These are phyloP conservation scores for Dendrobium officinale DNA, from an alignment of 106 monocot species.

Conservation along the genomic window DNA sequence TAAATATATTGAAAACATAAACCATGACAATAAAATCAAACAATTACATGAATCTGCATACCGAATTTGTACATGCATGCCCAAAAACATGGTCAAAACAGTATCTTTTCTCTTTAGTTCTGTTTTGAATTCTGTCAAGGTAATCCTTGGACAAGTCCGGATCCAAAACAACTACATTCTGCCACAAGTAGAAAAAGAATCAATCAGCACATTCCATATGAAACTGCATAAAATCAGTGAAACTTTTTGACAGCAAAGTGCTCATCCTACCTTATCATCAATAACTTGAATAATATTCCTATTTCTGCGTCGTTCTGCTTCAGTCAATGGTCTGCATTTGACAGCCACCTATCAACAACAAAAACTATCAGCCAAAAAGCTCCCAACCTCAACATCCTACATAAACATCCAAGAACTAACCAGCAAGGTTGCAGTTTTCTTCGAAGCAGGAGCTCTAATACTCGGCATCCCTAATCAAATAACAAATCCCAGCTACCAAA, in stretches of 20 bases:
- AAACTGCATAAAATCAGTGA: background rate
- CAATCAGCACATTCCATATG: background rate
- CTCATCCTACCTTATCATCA: conserved; percentile 67
- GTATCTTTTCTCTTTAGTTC: conserved; percentile 92
- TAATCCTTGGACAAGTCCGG: conserved; percentile 96
- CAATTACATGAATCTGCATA: conserved; percentile 11
- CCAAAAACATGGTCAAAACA: conserved; percentile 91
- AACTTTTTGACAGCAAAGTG: background rate
- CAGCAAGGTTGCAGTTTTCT: conserved; percentile 79
- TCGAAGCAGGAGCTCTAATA: conserved; percentile 80
- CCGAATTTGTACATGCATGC: conserved; percentile 65
- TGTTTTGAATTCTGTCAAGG: conserved; percentile 82
- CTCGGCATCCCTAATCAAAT: conserved; percentile 49
- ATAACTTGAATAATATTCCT: conserved; percentile 87
- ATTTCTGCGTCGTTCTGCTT: conserved; percentile 35
- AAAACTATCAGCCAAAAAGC: conserved; percentile 5
- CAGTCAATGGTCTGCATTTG: conserved; percentile 84
- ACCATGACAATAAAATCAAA: background rate
- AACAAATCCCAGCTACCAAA: background rate
- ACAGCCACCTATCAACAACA: conserved; percentile 71
- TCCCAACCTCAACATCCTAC: background rate
- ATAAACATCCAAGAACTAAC: conserved; percentile 22
- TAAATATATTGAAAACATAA: background rate
- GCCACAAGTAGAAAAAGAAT: conserved; percentile 8
- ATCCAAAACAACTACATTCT: conserved; percentile 85